Evolutionary conservation across 2,329 filamentous ascomycete genomes (phyloP).

Genomic region (Daldinia eschscholtzii): DNA sequence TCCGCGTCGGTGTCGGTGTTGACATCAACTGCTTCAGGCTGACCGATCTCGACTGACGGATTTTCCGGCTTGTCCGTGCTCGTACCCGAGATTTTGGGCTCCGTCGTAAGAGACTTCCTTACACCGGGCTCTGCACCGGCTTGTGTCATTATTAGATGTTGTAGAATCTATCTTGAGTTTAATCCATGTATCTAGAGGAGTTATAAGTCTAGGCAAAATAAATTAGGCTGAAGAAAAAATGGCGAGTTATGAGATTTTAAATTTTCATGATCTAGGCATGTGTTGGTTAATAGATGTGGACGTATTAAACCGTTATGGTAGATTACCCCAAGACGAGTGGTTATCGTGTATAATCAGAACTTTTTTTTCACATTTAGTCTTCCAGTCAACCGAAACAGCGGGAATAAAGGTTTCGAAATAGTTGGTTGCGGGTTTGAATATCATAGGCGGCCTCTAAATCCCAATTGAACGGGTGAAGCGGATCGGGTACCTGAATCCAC

Average conservation of each 20-base stretch:
- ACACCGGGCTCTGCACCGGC: not conserved
- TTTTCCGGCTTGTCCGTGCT: slow-evolving; percentile 21
- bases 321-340: not conserved
- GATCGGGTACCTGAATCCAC: slow-evolving; percentile 6
- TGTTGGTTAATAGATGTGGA: not conserved
- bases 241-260: not conserved
- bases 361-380: not conserved
- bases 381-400: not conserved
- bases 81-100: slow-evolving; percentile 25
- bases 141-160: slow-evolving; percentile 26
- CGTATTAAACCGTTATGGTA: not conserved
- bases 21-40: slow-evolving; percentile 8
- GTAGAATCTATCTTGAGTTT: not conserved
- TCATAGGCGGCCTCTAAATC: slow-evolving; percentile 13
- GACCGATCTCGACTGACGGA: slow-evolving; percentile 2
- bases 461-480: not conserved
- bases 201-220: not conserved
- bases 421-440: slow-evolving; percentile 5
- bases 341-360: not conserved
- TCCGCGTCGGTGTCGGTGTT: slow-evolving; percentile 14
- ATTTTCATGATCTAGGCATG: not conserved
- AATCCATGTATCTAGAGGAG: not conserved
- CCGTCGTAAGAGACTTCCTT: slow-evolving; percentile 14
- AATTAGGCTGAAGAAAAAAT: not conserved
- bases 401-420: not conserved